Evolutionary conservation across 495 filamentous ascomycete species (phyloP), one percentile per base, ranked within the genome.

Genomic region (Xylaria longipes): DNA sequence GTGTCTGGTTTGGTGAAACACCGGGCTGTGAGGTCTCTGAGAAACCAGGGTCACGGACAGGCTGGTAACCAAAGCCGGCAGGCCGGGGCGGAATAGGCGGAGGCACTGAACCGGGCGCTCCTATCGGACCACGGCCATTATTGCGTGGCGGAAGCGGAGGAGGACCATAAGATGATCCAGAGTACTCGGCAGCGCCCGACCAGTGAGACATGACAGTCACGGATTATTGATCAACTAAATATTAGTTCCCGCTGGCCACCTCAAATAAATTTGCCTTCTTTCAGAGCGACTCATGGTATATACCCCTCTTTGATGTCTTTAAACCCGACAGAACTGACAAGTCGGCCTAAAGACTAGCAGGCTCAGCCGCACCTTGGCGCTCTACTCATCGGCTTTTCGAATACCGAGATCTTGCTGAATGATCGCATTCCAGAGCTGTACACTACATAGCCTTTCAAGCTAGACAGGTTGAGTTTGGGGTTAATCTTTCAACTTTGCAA

Each of bases 281-380:
- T 33, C 14, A 35, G 8, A 12, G 5, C 8, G 15, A 65, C 8
- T 25, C 39, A 35, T 37, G 25, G 39, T 43, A 52, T 43, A 52
- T 37, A 35, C 31, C 15, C 25, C 33, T 52, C 27, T n/a, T 41
- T 4, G 14, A 27, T 1, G 4, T 39, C 15, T 66, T 27, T 12
- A 31, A 66, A 12, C 45, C 43, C 2, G 4, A 37, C 33, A 25
- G 25, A 37, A 6, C 0, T 65, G 27, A 52, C 5, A 17, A 27
- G 25, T n/a, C 35, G 60, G 43, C 63, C 29, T 54, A 14, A 56
- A 31, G 20, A 25, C 3, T 31, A 20, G n/a, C 14, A 50, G 43
- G 25, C 48, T 67, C 65, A 67, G 65, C 65, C 65, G 65, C 65
- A 67, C 17, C 65, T 67, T 67, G 65, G 65, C 65, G 6, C 35